These are phyloP conservation scores for Lachnellula arida DNA, from an alignment of 2,329 filamentous ascomycete species.

Conservation along the genomic window DNA sequence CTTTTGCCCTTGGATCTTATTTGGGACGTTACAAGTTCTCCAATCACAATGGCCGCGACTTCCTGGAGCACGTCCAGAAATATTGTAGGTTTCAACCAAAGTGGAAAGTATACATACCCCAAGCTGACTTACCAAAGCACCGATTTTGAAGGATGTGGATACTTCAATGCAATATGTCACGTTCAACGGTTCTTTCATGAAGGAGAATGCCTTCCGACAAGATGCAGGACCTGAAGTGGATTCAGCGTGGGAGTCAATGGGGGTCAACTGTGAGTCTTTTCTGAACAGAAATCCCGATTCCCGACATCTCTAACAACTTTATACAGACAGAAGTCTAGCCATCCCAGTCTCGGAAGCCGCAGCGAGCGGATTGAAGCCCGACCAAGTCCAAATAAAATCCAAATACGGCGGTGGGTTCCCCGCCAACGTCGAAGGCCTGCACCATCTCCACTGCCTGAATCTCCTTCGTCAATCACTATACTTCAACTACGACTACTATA, in stretches of 20 bases:
- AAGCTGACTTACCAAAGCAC: constrained; percentile 22
- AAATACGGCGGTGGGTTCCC: constrained; percentile 49
- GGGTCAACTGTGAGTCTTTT: constrained; percentile 42
- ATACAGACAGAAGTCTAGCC: constrained; percentile 35
- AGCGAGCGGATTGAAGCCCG: constrained; percentile 38
- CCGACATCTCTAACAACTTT: background rate
- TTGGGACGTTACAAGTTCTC: constrained; percentile 15
- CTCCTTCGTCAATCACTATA: constrained; percentile 47
- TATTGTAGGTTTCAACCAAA: constrained; percentile 19
- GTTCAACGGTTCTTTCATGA: constrained; percentile 50
- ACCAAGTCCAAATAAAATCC: constrained; percentile 47
- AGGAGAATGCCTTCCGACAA: constrained; percentile 47
- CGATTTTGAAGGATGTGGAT: constrained; percentile 37
- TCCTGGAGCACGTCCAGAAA: constrained; percentile 20
- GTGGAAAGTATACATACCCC: background rate
- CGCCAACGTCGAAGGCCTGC: constrained; percentile 43
- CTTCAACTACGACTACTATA: constrained; percentile 51
- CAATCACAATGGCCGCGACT: constrained; percentile 11
- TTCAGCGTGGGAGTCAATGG: constrained; percentile 46
- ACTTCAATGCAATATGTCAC: constrained; percentile 37
- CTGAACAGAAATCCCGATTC: too few relatives aligned
- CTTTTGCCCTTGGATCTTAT: constrained; percentile 19
- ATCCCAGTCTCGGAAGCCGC: constrained; percentile 38
- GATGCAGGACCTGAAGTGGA: constrained; percentile 45
- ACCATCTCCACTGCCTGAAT: constrained; percentile 50